A percentile compares a stretch with the other conserved stretches of the same genome.
phyloP scores from a whole-genome alignment of 2,329 filamentous ascomycete species.

The Fusarium sp. region DNA sequence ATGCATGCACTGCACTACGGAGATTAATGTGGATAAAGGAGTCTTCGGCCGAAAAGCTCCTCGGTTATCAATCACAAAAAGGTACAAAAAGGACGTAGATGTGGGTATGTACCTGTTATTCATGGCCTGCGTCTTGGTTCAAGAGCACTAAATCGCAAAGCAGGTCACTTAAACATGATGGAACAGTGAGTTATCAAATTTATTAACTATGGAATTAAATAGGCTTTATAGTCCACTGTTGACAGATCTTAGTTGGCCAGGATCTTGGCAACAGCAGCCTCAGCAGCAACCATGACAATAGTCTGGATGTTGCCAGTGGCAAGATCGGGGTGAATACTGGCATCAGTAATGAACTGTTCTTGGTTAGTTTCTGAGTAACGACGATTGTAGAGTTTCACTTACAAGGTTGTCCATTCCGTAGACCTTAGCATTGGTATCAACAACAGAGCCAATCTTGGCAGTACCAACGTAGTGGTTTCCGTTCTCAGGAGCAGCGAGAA shows the following conservation, averaged over 20 bases:
- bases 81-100: neutral
- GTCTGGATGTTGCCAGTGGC: constrained; percentile 74
- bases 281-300: constrained; percentile 71
- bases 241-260: neutral
- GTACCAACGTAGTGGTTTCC: constrained; percentile 65
- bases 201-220: neutral
- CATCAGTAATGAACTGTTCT: constrained; percentile 68
- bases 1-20: neutral
- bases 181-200: neutral
- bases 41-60: neutral
- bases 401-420: constrained; percentile 73
- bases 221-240: neutral
- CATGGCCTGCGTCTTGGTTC: neutral
- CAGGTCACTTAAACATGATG: neutral
- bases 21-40: neutral
- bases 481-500: constrained; percentile 49
- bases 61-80: neutral
- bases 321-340: constrained; percentile 74
- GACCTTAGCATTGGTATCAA: constrained; percentile 70
- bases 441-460: constrained; percentile 71
- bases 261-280: constrained; percentile 62
- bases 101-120: neutral
- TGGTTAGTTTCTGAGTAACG: neutral
- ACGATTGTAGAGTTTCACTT: neutral
- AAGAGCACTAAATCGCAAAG: neutral